Evolutionary conservation across 495 filamentous ascomycete species (phyloP), one percentile per base, ranked within the genome.

Genomic region (Margaritispora aquatica): DNA sequence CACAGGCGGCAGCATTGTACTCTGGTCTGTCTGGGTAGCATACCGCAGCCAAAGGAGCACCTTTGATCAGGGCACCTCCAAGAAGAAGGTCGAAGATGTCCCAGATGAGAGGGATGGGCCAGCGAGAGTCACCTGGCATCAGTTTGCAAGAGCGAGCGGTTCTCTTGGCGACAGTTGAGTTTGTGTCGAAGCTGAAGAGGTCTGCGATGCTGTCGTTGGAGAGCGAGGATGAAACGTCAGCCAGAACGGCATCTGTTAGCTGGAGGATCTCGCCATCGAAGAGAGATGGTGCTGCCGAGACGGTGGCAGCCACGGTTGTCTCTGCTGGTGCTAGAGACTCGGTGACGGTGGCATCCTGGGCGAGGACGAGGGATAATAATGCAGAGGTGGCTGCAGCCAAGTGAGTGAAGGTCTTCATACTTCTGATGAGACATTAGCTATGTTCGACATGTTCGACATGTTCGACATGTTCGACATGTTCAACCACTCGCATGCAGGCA

Each of bases 71-170:
- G 0, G 19, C 19, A 21, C 38, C 54, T 11, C 50, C 38, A 11
- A 49, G 22, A 29, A 54, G 19, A 7, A 41, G 13, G 46, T 58
- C 58, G 34, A 63, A 41, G 8, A 52, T 49, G 17, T 29, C 19
- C 55, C 60, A 63, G 11, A 24, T 44, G 1, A 34, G 10, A 20
- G 50, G 15, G 7, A 24, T 36, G 7, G 60, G 60, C 49, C 50
- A 63, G 1, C 10, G 2, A 2, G 11, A 24, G 41, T 63, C 60
- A 15, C 55, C 60, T 34, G 55, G 55, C 23, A 63, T 55, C n/a
- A 58, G 19, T 24, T 58, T 63, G 26, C 60, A 63, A 5, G 10
- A 5, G 11, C 8, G 48, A 9, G 52, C 27, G 20, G 15, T 19
- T 54, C 52, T 17, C 21, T 54, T 41, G n/a, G 54, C 17, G 4